Evolutionary conservation across 345 rosid genomes (phyloP), one percentile per base, ranked within the genome.

Genomic region (Lepidium sativum): DNA sequence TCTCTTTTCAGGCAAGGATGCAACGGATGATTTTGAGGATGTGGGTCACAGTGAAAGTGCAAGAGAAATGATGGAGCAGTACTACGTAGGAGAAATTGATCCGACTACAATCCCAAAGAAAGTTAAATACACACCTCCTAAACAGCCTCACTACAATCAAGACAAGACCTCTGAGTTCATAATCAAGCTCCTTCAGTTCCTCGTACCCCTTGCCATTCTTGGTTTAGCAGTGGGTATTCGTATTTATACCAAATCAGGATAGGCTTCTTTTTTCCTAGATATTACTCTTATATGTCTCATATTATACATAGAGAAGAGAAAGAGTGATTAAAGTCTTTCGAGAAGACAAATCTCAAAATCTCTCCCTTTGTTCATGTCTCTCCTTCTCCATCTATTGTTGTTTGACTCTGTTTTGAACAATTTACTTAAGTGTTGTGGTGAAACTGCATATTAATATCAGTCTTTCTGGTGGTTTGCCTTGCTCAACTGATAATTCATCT

Each of bases 131-230:
- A 68, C 78, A 12, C 88, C 94, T 54, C 91, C 89, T 0, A 81
- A 88, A 57, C 88, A 88, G 73, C 86, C 94, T 16, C 80, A 79
- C 38, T 78, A 82, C 84, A 86, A 82, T 65, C 96, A 83, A 59
- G 94, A 88, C 84, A 91, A 86, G 84, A 84, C 89, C 32, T 79
- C 91, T 1, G 91, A 88, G 68, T 88, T 88, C 81, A 79, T 84
- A 16, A 65, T 86, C 80, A 84, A 80, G 87, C 73, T 88, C 74
- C 86, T 88, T 29, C 96, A 88, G 57, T 82, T 88, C 79, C 80
- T 86, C 0, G 84, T 86, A 41, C 98, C 96, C 38, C 72, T 91
- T 8, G 84, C 84, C 17, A 88, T 91, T 78, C 80, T 91, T 63
- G 94, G 91, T 34, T 73, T 91, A 70, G 97, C 94, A 8, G 60